Conservation (phyloP, 2,329 filamentous ascomycete species). For the Epichloe typhina region DNA sequence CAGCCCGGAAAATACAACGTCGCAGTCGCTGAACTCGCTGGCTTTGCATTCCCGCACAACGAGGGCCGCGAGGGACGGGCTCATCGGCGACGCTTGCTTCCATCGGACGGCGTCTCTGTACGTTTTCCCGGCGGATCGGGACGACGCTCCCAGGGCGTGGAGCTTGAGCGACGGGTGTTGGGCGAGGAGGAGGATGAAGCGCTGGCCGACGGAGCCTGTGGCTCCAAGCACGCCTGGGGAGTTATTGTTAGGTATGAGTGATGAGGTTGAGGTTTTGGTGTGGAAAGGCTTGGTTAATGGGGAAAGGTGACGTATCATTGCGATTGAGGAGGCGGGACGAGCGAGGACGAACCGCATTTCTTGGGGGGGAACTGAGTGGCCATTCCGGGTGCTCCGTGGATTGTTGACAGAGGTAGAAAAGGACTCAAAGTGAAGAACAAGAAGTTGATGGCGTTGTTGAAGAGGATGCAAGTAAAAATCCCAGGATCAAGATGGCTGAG, state of each 20-base stretch:
- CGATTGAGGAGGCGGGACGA: neutral
- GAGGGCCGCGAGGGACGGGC: conserved; percentile 56
- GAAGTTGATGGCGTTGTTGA: neutral
- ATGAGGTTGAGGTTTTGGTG: too few species aligned
- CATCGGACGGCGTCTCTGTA: conserved; percentile 90
- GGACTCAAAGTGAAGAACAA: neutral
- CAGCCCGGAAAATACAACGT: conserved; percentile 84
- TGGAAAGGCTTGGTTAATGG: neutral
- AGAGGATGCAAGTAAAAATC: neutral
- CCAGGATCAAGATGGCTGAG: neutral
- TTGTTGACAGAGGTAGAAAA: neutral
- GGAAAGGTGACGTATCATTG: conserved; percentile 2
- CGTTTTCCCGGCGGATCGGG: conserved; percentile 79
- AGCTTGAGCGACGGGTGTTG: conserved; percentile 79
- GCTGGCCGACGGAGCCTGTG: conserved; percentile 88
- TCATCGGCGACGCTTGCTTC: conserved; percentile 85
- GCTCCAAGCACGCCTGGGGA: conserved; percentile 63
- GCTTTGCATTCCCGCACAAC: conserved; percentile 77
- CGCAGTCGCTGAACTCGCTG: conserved; percentile 74
- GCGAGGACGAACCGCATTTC: conserved; percentile 39
- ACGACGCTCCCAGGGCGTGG: conserved; percentile 79
- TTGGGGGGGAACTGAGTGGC: conserved; percentile 38
- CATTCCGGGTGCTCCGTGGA: conserved; percentile 10
- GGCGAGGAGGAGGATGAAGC: conserved; percentile 85
- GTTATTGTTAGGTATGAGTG: neutral